A percentile compares a stretch with the other conserved stretches of the same genome.
These are phyloP conservation scores for Acephala macrosclerotiorum DNA, from an alignment of 2,329 filamentous ascomycete genomes.

Conservation along the genomic window DNA sequence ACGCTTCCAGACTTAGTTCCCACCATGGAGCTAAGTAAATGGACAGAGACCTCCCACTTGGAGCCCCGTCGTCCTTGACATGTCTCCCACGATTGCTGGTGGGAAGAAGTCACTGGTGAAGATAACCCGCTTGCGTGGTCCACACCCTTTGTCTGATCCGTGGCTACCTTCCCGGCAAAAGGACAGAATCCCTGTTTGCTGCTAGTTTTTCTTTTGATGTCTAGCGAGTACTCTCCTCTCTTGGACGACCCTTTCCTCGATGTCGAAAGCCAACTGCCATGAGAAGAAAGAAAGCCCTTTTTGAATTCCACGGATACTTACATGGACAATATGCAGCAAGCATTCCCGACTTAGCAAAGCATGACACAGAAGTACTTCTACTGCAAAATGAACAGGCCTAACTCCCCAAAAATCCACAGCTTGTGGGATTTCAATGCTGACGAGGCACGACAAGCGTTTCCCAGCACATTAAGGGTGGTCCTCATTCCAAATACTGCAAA, in stretches of 20 bases:
- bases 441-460: too few relatives aligned
- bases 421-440: too few relatives aligned
- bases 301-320: not conserved
- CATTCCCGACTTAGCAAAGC: not conserved
- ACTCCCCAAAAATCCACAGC: too few relatives aligned
- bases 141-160: not conserved
- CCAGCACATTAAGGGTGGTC: too few relatives aligned
- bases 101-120: not conserved
- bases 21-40: too few relatives aligned
- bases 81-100: too few relatives aligned
- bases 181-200: not conserved
- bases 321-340: not conserved
- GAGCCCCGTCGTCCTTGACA: too few relatives aligned
- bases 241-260: not conserved
- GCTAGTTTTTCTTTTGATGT: not conserved
- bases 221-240: not conserved
- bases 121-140: not conserved
- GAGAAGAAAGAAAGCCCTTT: not conserved
- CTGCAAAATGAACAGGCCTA: too few relatives aligned
- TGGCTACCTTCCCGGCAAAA: not conserved
- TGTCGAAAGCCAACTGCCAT: not conserved
- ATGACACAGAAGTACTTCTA: too few relatives aligned
- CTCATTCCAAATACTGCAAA: too few relatives aligned
- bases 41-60: too few relatives aligned
- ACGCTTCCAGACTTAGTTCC: not conserved